Evolutionary conservation across 768 basidiomycete genomes (phyloP).

Genomic region (Roridomyces roridus): DNA sequence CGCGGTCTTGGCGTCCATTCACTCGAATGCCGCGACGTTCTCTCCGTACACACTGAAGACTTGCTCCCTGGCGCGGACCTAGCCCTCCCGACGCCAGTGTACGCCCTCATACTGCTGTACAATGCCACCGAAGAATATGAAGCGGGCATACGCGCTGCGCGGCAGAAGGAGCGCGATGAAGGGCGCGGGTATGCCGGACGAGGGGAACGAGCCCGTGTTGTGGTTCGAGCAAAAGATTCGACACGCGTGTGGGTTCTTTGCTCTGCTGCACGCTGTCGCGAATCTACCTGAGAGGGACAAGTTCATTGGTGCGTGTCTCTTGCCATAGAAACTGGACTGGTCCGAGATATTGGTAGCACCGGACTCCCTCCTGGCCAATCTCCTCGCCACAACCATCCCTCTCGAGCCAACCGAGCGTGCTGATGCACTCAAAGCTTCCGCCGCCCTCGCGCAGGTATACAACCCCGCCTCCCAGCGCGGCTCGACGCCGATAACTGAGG

Average conservation of each 20-base stretch:
- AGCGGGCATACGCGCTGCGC: slow-evolving; percentile 6
- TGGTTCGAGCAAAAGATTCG: slow-evolving; percentile 27
- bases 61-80: slow-evolving; percentile 6
- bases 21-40: slow-evolving; percentile 23
- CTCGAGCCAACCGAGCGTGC: slow-evolving; percentile 21
- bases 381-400: slow-evolving; percentile 9
- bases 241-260: slow-evolving; percentile 24
- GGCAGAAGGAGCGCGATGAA: slow-evolving; percentile 15
- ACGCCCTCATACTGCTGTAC: slow-evolving; percentile 23
- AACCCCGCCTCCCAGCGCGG: slow-evolving; percentile 22
- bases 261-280: slow-evolving; percentile 23
- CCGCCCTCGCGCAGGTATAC: slow-evolving; percentile 18
- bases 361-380: slow-evolving; percentile 12
- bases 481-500: slow-evolving; percentile 15
- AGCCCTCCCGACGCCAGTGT: slow-evolving; percentile 9
- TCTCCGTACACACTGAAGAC: slow-evolving; percentile 12
- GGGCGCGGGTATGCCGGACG: slow-evolving; percentile 17
- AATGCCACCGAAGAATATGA: slow-evolving; percentile 16
- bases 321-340: background rate
- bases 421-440: slow-evolving; percentile 17
- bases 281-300: slow-evolving; percentile 11
- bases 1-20: slow-evolving; percentile 19
- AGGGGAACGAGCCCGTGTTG: slow-evolving; percentile 17
- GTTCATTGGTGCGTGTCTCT: slow-evolving; percentile 16
- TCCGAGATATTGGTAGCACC: slow-evolving; percentile 7